Evolutionary conservation across 1,284 basidiomycete genomes (phyloP), one percentile per base, ranked within the genome.

Genomic region (Anthracocystis walkeri): DNA sequence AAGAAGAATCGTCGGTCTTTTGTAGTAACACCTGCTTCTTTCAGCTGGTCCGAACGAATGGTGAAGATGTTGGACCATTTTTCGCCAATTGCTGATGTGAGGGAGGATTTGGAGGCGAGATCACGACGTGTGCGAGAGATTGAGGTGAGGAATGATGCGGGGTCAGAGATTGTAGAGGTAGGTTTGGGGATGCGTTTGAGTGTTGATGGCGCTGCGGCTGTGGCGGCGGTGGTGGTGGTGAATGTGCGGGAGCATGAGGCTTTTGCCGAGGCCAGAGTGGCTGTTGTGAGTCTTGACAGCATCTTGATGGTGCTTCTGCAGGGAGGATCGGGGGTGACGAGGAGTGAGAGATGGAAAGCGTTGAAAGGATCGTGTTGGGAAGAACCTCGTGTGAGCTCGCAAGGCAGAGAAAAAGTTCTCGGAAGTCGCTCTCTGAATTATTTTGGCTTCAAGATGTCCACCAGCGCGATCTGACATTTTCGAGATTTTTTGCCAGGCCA

Each of bases 1-100:
- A 93, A 86, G 66, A 93, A 89, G 79, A 93, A 93, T 58, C 81
- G 90, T 90, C 92, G 88, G 78, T 93, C 92, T 77, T 88, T 87
- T 41, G 91, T 89, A 33, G 87, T 85, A 4, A 93, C 65, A 11
- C 92, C 92, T 52, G 89, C 89, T 79, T 89, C 87, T 85, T 89
- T 91, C 84, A 93, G 82, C 35, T 89, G 87, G 40, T 83, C 77
- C 14, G 91, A 89, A 31, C 89, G 87, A 52, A 88, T 85, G 53
- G 87, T 87, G 90, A 92, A 93, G 59, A 93, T 87, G 41, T 89
- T 87, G 5, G 90, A 88, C 92, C 92, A 93, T 18, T 81, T 63
- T 48, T 88, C 87, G 29, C 87, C 87, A 31, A 89, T 58, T 3
- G 71, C 76, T 4, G 77, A 72, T 10, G 78, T 67, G 41, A 77